phyloP scores from a whole-genome alignment of 2,329 filamentous ascomycete genomes.

The Sordariomycetes sp. region DNA sequence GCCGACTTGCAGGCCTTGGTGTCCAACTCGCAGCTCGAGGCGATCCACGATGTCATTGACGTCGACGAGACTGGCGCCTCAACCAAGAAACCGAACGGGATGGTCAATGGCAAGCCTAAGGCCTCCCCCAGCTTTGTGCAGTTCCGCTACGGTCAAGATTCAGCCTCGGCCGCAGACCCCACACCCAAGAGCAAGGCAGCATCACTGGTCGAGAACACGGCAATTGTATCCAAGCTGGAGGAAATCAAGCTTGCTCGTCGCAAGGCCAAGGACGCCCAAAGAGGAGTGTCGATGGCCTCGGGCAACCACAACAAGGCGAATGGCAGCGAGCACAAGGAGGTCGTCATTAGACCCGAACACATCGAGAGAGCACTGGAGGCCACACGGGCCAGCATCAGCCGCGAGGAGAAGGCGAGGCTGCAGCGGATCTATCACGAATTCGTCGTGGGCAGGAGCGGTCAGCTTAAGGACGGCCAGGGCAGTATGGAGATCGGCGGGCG shows the following conservation, averaged over 20 bases:
- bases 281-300: conserved; percentile 5
- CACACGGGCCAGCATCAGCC: conserved; percentile 76
- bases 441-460: conserved; percentile 82
- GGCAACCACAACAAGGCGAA: conserved; percentile 14
- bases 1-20: conserved; percentile 91
- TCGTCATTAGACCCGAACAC: conserved; percentile 78
- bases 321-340: conserved; percentile 47
- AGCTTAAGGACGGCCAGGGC: conserved; percentile 90
- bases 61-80: conserved; percentile 36
- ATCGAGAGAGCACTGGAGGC: conserved; percentile 65
- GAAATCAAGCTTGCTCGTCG: conserved; percentile 65
- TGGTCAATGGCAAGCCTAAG: conserved; percentile 20
- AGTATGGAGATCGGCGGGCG: conserved; percentile 87
- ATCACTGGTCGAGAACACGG: conserved; percentile 64
- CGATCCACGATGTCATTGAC: conserved; percentile 83
- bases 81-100: conserved; percentile 12
- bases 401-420: conserved; percentile 65
- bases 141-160: conserved; percentile 67
- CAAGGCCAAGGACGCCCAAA: conserved; percentile 19
- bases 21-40: conserved; percentile 93
- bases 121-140: conserved; percentile 57
- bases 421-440: conserved; percentile 86
- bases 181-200: conserved; percentile 40
- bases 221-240: conserved; percentile 73
- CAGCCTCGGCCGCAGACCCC: conserved; percentile 29